These are phyloP conservation scores for Gamarada debralockiae DNA, from an alignment of 495 filamentous ascomycete genomes.

Conservation along the genomic window DNA sequence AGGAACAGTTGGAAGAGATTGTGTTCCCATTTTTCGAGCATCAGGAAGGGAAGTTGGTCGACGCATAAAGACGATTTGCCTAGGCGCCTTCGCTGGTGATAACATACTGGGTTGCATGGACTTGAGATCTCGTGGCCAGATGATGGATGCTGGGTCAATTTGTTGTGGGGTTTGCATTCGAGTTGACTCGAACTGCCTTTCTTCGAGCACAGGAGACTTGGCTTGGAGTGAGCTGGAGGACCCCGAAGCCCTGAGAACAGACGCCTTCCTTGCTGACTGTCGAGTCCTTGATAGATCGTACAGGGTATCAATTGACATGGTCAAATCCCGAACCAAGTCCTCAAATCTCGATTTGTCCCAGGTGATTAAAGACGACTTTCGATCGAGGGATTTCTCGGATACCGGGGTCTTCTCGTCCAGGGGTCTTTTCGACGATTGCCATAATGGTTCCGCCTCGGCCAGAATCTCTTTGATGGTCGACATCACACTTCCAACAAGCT, in stretches of 20 bases:
- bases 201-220: slow-evolving; percentile 32
- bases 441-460: slow-evolving; percentile 79
- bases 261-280: slow-evolving; percentile 26
- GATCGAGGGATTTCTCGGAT: slow-evolving; percentile 11
- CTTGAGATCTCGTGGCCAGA: slow-evolving; percentile 24
- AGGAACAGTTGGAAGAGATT: slow-evolving; percentile 35
- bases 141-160: slow-evolving; percentile 42
- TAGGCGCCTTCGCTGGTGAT: slow-evolving; percentile 26
- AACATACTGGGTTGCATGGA: slow-evolving; percentile 35
- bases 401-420: slow-evolving; percentile 39
- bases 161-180: slow-evolving; percentile 50
- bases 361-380: slow-evolving; percentile 31
- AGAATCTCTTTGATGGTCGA: slow-evolving; percentile 83
- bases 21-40: slow-evolving; percentile 33
- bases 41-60: slow-evolving; percentile 40
- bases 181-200: slow-evolving; percentile 48
- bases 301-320: slow-evolving; percentile 81
- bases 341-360: slow-evolving; percentile 61
- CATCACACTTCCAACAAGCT: slow-evolving; percentile 86
- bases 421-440: slow-evolving; percentile 36
- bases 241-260: slow-evolving; percentile 8
- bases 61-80: slow-evolving; percentile 53
- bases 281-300: slow-evolving; percentile 80
- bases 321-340: slow-evolving; percentile 72
- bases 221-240: slow-evolving; percentile 4